Conservation (phyloP, 176 grass and related monocot genomes). For the Juncus inflexus region DNA sequence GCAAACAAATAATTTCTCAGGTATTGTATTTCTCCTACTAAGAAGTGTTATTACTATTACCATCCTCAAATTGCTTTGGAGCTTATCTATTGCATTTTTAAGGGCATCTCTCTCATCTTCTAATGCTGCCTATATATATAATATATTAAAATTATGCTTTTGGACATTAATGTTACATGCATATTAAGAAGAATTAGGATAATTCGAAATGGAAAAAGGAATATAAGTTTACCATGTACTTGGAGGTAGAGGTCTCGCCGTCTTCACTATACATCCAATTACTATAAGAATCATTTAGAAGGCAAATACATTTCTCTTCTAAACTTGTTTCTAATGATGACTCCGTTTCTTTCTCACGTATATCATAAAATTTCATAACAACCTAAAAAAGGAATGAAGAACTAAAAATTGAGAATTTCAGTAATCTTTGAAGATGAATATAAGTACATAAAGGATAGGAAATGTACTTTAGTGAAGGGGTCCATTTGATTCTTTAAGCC, state of each 20-base stretch:
- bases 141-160: slow-evolving; percentile 19
- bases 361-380: slow-evolving; percentile 71
- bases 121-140: slow-evolving; percentile 56
- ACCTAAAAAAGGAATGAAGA: slow-evolving; percentile 48
- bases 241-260: slow-evolving; percentile 68
- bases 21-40: slow-evolving; percentile 22
- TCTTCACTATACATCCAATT: slow-evolving; percentile 79
- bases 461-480: slow-evolving; percentile 61
- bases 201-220: slow-evolving; percentile 33
- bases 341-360: slow-evolving; percentile 51
- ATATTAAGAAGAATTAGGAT: slow-evolving; percentile 27
- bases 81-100: slow-evolving; percentile 73
- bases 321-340: slow-evolving; percentile 39
- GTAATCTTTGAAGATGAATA: background rate
- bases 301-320: slow-evolving; percentile 62
- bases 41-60: slow-evolving; percentile 31
- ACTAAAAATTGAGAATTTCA: background rate
- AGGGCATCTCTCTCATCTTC: slow-evolving; percentile 70
- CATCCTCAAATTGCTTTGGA: slow-evolving; percentile 94
- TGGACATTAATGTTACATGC: slow-evolving; percentile 6
- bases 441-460: background rate
- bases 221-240: slow-evolving; percentile 94
- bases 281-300: slow-evolving; percentile 64
- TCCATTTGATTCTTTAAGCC: slow-evolving; percentile 51
- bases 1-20: slow-evolving; percentile 26